Conservation (phyloP, 306 rosid genomes). For the Dalbergia oliveri region DNA sequence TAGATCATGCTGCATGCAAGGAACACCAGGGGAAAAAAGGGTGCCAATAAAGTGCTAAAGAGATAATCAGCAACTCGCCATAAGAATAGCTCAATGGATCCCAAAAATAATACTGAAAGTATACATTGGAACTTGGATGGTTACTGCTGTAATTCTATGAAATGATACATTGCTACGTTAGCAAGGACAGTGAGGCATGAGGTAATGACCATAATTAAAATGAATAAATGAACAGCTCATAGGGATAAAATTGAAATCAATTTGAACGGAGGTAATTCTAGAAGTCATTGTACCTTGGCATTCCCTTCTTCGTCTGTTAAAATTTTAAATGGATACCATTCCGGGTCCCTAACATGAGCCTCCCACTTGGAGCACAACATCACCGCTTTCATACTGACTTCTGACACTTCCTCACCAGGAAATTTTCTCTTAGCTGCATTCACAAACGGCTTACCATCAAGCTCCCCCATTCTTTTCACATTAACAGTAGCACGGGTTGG, state of each 20-base stretch:
- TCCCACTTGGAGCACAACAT: conserved; percentile 71
- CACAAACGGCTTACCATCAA: conserved; percentile 62
- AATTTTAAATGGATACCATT: conserved; percentile 85
- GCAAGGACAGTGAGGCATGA: neutral
- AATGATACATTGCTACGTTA: neutral
- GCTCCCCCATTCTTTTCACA: conserved; percentile 54
- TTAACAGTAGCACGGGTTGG: conserved; percentile 49
- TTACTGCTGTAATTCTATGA: neutral
- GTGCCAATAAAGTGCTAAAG: neutral
- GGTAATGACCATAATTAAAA: neutral
- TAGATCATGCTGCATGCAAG: conserved; percentile 6
- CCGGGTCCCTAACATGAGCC: conserved; percentile 67
- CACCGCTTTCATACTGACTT: conserved; percentile 50
- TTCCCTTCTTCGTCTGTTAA: conserved; percentile 46
- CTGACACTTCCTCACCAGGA: conserved; percentile 30
- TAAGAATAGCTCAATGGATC: neutral
- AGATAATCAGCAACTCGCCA: neutral
- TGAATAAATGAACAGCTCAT: neutral
- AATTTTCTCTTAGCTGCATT: conserved; percentile 52
- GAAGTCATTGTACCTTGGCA: conserved; percentile 42
- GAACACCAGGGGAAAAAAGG: neutral
- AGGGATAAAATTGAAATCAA: neutral
- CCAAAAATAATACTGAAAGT: neutral
- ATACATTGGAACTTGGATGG: neutral
- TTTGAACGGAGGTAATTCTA: neutral